Evolutionary conservation across 2,329 filamentous ascomycete genomes (phyloP).

Genomic region (Periconia sp.): DNA sequence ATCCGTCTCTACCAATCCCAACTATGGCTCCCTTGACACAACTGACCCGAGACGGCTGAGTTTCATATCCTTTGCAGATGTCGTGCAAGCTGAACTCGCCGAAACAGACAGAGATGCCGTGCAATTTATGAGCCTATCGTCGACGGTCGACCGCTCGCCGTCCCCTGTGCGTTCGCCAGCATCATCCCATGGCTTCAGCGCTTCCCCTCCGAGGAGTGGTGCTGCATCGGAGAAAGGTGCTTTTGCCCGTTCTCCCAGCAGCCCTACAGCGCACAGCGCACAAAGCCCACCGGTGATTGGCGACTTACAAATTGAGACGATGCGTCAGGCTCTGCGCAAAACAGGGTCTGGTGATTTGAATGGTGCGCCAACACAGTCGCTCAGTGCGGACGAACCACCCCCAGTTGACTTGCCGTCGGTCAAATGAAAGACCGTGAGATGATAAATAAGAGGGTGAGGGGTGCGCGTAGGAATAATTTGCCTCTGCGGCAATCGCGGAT

Average conservation of each 20-base stretch:
- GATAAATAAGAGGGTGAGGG: not conserved
- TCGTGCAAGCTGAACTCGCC: constrained; percentile 82
- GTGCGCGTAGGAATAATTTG: not conserved
- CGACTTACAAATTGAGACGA: constrained; percentile 84
- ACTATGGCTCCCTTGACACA: constrained; percentile 75
- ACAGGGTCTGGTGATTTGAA: constrained; percentile 81
- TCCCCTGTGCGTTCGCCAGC: constrained; percentile 80
- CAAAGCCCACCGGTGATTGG: constrained; percentile 59
- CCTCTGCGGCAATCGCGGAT: not conserved
- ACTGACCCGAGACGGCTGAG: constrained; percentile 80
- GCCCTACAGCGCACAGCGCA: constrained; percentile 56
- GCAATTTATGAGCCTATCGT: constrained; percentile 68
- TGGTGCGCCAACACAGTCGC: constrained; percentile 42
- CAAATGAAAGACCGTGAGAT: constrained; percentile 17
- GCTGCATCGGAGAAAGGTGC: constrained; percentile 69
- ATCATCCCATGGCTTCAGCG: constrained; percentile 68
- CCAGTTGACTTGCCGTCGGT: constrained; percentile 33
- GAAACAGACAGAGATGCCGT: constrained; percentile 69
- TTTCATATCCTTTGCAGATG: constrained; percentile 96
- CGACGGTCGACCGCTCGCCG: constrained; percentile 66
- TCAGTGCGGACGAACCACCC: constrained; percentile 41
- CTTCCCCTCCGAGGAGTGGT: constrained; percentile 76
- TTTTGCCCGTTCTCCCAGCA: constrained; percentile 59
- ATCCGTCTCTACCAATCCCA: constrained; percentile 64
- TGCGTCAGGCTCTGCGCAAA: constrained; percentile 83